A percentile compares a stretch with the other conserved stretches of the same genome.
Conservation (phyloP, 1,284 basidiomycete species). For the Hymenochaete sp. region DNA sequence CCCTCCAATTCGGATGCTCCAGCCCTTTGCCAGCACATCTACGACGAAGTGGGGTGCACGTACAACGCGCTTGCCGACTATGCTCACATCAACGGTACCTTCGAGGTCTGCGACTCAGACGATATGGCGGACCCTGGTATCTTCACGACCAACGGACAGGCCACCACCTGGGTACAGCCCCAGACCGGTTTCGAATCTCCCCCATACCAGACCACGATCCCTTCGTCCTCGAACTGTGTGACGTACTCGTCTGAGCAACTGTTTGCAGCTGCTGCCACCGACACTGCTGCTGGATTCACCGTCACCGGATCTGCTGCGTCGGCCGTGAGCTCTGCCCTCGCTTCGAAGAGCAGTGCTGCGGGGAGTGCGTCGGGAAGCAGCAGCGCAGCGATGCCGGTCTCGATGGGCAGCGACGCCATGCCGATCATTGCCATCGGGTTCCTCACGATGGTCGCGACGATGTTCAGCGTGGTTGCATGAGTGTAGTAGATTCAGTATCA, state of each 20-base stretch:
- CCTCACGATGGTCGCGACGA: too few relatives aligned
- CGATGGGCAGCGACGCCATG: too few relatives aligned
- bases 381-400: too few relatives aligned
- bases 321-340: constrained; percentile 6
- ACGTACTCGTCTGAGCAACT: constrained; percentile 29
- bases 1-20: constrained; percentile 13
- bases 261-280: constrained; percentile 24
- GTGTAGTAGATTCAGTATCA: too few relatives aligned
- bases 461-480: too few relatives aligned
- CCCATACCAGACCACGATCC: constrained; percentile 28
- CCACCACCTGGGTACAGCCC: constrained; percentile 19
- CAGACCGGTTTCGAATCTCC: constrained; percentile 19
- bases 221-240: constrained; percentile 29
- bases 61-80: constrained; percentile 20
- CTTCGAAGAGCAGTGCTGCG: too few relatives aligned
- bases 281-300: constrained; percentile 14
- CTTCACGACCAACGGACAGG: constrained; percentile 15
- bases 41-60: constrained; percentile 20
- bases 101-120: constrained; percentile 27
- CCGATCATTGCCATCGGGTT: too few relatives aligned
- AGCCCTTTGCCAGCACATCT: constrained; percentile 19
- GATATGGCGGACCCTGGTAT: constrained; percentile 23
- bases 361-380: too few relatives aligned
- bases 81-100: constrained; percentile 21
- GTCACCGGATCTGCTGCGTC: constrained; percentile 7